Conservation (phyloP, 176 grass and related monocot genomes). For the Musa troglodytarum region DNA sequence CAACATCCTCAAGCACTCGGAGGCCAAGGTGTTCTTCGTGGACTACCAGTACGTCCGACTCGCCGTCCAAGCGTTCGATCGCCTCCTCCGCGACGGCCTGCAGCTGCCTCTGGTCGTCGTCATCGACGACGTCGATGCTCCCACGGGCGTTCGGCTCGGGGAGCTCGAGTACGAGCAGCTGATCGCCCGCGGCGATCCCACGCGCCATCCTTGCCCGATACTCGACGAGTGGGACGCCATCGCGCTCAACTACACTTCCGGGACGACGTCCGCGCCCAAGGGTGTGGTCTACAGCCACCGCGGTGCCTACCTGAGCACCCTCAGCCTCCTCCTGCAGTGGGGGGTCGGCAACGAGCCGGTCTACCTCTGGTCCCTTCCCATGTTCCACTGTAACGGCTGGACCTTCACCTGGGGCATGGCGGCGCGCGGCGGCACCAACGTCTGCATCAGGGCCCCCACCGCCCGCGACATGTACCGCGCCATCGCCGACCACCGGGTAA, state of each 20-base stretch:
- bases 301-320: slow-evolving; percentile 48
- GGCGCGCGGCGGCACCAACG: slow-evolving; percentile 46
- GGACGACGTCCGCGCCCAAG: slow-evolving; percentile 59
- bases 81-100: neutral
- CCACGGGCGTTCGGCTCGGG: neutral
- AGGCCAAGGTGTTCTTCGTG: slow-evolving; percentile 47
- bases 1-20: slow-evolving; percentile 30
- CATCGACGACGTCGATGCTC: slow-evolving; percentile 32
- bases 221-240: slow-evolving; percentile 57
- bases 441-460: slow-evolving; percentile 33
- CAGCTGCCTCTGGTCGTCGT: slow-evolving; percentile 28
- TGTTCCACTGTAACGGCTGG: slow-evolving; percentile 79
- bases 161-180: slow-evolving; percentile 47
- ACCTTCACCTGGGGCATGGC: slow-evolving; percentile 72
- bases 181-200: slow-evolving; percentile 24
- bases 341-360: slow-evolving; percentile 41
- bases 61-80: slow-evolving; percentile 27
- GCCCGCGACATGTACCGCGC: slow-evolving; percentile 39
- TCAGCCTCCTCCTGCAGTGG: slow-evolving; percentile 54
- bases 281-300: slow-evolving; percentile 73
- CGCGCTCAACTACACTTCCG: slow-evolving; percentile 65
- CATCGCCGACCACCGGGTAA: slow-evolving; percentile 33
- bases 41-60: slow-evolving; percentile 37
- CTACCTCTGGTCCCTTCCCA: slow-evolving; percentile 57
- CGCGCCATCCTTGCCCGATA: slow-evolving; percentile 22